Evolutionary conservation across 495 filamentous ascomycete species (phyloP).

Genomic region (Talaromyces liani): DNA sequence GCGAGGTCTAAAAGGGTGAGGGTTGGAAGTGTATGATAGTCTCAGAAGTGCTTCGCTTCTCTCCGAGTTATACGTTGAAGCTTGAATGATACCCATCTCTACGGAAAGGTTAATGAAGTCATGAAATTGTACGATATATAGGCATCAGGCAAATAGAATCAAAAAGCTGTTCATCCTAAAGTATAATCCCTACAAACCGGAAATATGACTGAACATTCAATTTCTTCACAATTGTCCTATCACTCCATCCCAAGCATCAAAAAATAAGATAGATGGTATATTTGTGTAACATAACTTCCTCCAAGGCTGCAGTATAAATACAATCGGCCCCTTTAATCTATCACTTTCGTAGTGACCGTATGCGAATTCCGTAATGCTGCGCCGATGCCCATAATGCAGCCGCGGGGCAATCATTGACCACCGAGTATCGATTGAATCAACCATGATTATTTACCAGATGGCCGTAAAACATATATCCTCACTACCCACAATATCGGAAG

Average conservation of each 20-base stretch:
- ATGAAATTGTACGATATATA: not conserved
- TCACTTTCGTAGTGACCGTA: not conserved
- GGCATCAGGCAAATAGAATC: not conserved
- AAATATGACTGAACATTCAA: slow-evolving; percentile 29
- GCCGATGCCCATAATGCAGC: not conserved
- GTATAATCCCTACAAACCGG: slow-evolving; percentile 21
- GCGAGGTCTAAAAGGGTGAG: not conserved
- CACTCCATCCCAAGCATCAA: not conserved
- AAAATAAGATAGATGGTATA: not conserved
- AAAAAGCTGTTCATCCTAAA: not conserved
- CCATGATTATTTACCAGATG: not conserved
- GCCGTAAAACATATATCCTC: not conserved
- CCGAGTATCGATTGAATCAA: not conserved
- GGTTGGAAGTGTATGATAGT: not conserved
- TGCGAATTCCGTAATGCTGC: not conserved
- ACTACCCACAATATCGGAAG: not conserved
- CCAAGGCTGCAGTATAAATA: not conserved
- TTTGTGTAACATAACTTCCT: not conserved
- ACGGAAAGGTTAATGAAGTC: not conserved
- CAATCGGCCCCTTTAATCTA: not conserved
- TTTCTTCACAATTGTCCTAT: slow-evolving; percentile 7
- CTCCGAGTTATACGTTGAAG: not conserved
- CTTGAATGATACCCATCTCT: not conserved
- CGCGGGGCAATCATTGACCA: not conserved
- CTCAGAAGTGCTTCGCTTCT: not conserved